Base-by-base conservation (phyloP, 352 stramenopile genomes). In the Pythium chondricola region DNA sequence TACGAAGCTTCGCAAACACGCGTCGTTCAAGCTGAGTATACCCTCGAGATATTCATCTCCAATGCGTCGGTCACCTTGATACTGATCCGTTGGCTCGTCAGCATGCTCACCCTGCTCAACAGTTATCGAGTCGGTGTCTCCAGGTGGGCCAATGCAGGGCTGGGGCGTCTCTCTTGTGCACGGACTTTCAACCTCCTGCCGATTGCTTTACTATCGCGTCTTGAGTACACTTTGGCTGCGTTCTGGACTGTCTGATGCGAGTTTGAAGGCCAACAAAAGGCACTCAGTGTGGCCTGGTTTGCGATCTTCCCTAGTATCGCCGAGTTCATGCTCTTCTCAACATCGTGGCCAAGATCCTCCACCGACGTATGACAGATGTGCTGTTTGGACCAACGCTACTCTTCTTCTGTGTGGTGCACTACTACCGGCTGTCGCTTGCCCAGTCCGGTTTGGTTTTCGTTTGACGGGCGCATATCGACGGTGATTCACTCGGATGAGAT, bases 261-360 rank as follows among this genome's bases (percentile, higher is more conserved):
- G 6, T 63, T 69, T 32, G 61, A 71, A 43, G 65, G 58, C 16
- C 9, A 43, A 0, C 61, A 71, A 31, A 24, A 30, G 11, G 50
- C 42, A 5, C 36, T 71, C 1, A 20, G 18, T 3, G 38, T 64
- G 10, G 44, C 61, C 13, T 71, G 65, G 65, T 69, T 66, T 38
- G 43, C 57, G n/a, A 10, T 75, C 61, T 58, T 39, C 60, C 29
- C 29, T 33, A 33, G 29, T 33, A 33, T 33, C 13, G 17, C 41
- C 14, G 54, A 69, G n/a, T 26, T 66, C 7, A 16, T 68, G 10
- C 20, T 74, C 14, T 17, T 71, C 51, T 77, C 7, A 69, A 77
- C 30, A 14, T 45, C 3, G 29, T 50, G 2, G 57, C 48, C 0
- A 71, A 71, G 52, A 10, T 58, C 2, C 22, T 62, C 3, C 63